phyloP scores from a whole-genome alignment of 2,329 filamentous ascomycete genomes.

The Phialophora expanda region DNA sequence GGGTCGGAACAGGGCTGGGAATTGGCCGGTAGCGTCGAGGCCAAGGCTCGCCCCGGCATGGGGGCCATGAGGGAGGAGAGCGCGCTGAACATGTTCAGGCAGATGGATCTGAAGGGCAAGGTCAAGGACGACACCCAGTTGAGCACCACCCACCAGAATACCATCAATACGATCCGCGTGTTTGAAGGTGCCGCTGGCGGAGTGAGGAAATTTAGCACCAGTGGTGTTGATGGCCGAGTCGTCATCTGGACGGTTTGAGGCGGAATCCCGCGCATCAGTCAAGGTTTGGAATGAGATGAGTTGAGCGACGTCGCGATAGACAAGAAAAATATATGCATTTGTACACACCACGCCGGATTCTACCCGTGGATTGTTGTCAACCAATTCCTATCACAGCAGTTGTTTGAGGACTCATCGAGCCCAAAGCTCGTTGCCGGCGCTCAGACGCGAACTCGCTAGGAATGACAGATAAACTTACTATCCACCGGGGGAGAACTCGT shows the following conservation, averaged over 20 bases:
- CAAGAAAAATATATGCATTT: not conserved
- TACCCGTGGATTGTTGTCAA: not conserved
- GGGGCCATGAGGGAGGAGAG: constrained; percentile 78
- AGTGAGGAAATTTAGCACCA: constrained; percentile 83
- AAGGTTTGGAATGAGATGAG: not conserved
- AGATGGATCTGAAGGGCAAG: constrained; percentile 98
- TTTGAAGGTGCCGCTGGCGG: constrained; percentile 70
- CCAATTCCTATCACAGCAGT: not conserved
- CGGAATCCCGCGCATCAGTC: too few species aligned
- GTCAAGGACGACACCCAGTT: constrained; percentile 89
- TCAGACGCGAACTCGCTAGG: not conserved
- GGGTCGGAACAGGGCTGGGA: constrained; percentile 83
- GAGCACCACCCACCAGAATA: constrained; percentile 96
- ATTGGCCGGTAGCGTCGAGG: constrained; percentile 78
- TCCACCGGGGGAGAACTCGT: not conserved
- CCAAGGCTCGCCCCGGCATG: constrained; percentile 66
- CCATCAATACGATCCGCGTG: constrained; percentile 80
- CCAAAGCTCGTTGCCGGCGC: not conserved
- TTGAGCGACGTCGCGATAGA: not conserved
- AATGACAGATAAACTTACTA: not conserved
- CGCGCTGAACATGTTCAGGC: constrained; percentile 95
- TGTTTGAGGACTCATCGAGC: not conserved
- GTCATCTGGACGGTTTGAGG: constrained; percentile 74
- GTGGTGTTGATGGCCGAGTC: constrained; percentile 80
- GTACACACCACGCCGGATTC: not conserved